Evolutionary conservation across 306 rosid genomes (phyloP).

Genomic region (Rosa rugosa): DNA sequence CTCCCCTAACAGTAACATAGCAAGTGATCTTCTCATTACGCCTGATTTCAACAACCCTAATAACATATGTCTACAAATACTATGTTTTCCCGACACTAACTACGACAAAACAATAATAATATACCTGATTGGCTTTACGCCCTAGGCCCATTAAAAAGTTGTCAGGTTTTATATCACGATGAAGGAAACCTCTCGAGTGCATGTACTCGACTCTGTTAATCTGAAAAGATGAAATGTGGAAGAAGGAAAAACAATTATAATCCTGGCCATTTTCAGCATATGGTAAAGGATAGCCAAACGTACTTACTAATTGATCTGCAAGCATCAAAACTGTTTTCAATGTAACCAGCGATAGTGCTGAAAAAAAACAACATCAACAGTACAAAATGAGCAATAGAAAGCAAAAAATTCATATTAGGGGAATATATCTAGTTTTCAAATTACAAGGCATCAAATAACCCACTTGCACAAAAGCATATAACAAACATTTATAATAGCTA

Average conservation of each 20-base stretch:
- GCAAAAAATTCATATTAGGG: not conserved
- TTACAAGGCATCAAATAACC: not conserved
- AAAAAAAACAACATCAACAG: not conserved
- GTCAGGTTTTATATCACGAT: slow-evolving; percentile 98
- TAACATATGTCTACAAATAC: not conserved
- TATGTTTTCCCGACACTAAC: not conserved
- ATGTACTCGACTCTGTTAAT: slow-evolving; percentile 97
- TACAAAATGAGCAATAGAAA: not conserved
- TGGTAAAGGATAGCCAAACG: slow-evolving; percentile 13
- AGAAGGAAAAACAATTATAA: slow-evolving; percentile 10
- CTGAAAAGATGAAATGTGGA: slow-evolving; percentile 44
- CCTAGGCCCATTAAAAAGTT: slow-evolving; percentile 98
- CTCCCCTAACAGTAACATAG: slow-evolving; percentile 47
- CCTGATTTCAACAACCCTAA: slow-evolving; percentile 17
- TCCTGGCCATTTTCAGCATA: slow-evolving; percentile 20
- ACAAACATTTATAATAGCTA: not conserved
- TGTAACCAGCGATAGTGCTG: slow-evolving; percentile 1
- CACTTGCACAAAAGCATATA: not conserved
- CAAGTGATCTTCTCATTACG: slow-evolving; percentile 48
- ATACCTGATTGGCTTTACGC: slow-evolving; percentile 96
- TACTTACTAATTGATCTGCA: slow-evolving; percentile 95
- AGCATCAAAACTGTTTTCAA: slow-evolving; percentile 96
- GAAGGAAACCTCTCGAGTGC: slow-evolving; percentile 99
- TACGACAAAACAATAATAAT: slow-evolving; percentile 15
- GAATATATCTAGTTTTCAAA: not conserved